Evolutionary conservation across 2,329 filamentous ascomycete species (phyloP), one percentile per base, ranked within the genome.

Genomic region (Leptodontidium sp.): DNA sequence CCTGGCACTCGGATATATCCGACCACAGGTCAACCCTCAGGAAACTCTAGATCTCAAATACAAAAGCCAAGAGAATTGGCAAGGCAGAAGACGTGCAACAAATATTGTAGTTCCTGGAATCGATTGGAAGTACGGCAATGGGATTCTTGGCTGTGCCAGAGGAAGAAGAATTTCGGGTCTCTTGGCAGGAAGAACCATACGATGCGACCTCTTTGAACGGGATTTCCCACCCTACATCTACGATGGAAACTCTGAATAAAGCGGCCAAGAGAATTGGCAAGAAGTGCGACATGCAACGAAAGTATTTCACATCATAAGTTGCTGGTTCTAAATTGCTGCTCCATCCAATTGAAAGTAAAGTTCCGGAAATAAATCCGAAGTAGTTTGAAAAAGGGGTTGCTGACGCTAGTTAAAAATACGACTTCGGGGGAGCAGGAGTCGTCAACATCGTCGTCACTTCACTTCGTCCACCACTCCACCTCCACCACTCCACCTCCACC

Each of bases 211-310:
- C 29, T 6, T 6, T 32, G 29, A 6, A 32, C 29, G 29, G 29
- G 29, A 32, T 32, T 32, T 32, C 29, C 29, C 29, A 32, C 29
- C 29, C 29, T 6, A 6, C 29, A 32, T 4, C 29, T 6, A 32
- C 29, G 29, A 32, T 32, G 29, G 29, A 6, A 32, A 32, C 52
- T 21, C 26, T 3, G 12, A 24, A 12, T 24, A 21, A 5, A 8
- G n/a, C 17, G 26, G 47, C 47, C 47, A 50, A 50, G 47, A 50
- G 11, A 50, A 50, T 65, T 26, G 63, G 63, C 50, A 45, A 58
- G 32, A 59, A n/a, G n/a, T 65, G 40, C 63, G 63, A 58, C 32
- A 17, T 65, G 63, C 61, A 64, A 26, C 49, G 24, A 55, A 64
- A 64, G 17, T 40, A 9, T 40, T 8, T 40, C 38, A 40, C 29